phyloP scores from a whole-genome alignment of 2,329 filamentous ascomycete species.

The Achaetomium macrosporum region DNA sequence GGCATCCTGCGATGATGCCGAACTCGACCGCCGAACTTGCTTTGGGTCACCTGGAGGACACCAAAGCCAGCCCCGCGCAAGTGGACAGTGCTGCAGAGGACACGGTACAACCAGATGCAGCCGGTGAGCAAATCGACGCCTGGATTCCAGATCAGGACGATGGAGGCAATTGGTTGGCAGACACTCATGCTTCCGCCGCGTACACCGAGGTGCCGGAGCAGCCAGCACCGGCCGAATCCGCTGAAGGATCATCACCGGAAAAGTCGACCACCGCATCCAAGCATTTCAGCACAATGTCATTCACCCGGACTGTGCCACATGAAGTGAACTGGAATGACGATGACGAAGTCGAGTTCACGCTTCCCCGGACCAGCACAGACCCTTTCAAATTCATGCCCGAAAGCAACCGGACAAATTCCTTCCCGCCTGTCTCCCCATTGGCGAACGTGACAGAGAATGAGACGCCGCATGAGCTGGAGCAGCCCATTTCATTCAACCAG shows the following conservation, averaged over 20 bases:
- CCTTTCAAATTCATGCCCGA: slow-evolving; percentile 56
- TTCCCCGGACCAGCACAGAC: slow-evolving; percentile 48
- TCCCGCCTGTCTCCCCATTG: slow-evolving; percentile 49
- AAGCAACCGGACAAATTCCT: slow-evolving; percentile 56
- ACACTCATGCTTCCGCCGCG: slow-evolving; percentile 14
- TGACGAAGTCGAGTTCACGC: slow-evolving; percentile 51
- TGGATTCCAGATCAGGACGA: slow-evolving; percentile 31
- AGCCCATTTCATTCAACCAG: slow-evolving; percentile 44
- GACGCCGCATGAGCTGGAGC: slow-evolving; percentile 27
- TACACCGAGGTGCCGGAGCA: neutral
- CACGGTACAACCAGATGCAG: neutral
- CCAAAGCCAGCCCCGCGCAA: slow-evolving; percentile 5
- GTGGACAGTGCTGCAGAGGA: neutral
- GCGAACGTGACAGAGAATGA: slow-evolving; percentile 27
- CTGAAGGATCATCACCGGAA: slow-evolving; percentile 8
- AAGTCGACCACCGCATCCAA: slow-evolving; percentile 36
- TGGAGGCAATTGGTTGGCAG: slow-evolving; percentile 23
- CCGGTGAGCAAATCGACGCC: slow-evolving; percentile 16
- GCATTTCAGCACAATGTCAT: slow-evolving; percentile 57
- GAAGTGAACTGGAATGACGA: slow-evolving; percentile 56
- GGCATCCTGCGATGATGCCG: slow-evolving; percentile 49
- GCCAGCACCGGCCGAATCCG: slow-evolving; percentile 4
- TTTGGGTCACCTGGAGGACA: slow-evolving; percentile 3
- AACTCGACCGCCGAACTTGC: slow-evolving; percentile 30
- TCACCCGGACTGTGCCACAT: slow-evolving; percentile 58